These are phyloP conservation scores for Alisma plantagoaquatica DNA, from an alignment of 106 monocot genomes.

Conservation along the genomic window DNA sequence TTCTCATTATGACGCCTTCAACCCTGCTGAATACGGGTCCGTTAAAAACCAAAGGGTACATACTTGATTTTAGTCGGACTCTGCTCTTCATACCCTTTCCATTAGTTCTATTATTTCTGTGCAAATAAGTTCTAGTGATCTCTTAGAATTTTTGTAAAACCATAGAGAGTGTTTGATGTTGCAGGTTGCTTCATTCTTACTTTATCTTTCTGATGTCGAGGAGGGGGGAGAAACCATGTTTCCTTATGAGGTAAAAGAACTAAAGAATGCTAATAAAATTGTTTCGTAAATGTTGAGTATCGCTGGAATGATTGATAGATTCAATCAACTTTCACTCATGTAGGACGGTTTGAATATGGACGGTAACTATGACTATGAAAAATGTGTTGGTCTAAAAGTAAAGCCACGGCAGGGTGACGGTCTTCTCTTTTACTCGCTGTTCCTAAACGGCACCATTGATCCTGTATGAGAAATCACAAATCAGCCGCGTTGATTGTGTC, in stretches of 20 bases:
- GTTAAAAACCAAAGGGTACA: constrained; percentile 84
- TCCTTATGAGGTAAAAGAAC: constrained; percentile 61
- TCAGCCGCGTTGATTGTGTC: too few species aligned
- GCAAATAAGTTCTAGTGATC: too few species aligned
- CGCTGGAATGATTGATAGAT: too few species aligned
- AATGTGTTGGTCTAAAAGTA: constrained; percentile 86
- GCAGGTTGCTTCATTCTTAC: constrained; percentile 90
- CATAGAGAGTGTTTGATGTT: not conserved
- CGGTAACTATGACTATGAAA: constrained; percentile 58
- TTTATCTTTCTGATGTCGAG: constrained; percentile 91
- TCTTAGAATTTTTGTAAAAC: too few species aligned
- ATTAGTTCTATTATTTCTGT: too few species aligned
- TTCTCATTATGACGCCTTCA: constrained; percentile 82
- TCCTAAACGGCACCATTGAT: constrained; percentile 67
- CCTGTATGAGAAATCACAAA: constrained; percentile 54
- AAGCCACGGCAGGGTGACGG: constrained; percentile 86
- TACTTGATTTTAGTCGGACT: too few species aligned
- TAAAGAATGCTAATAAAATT: not conserved
- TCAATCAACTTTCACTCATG: not conserved
- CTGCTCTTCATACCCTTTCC: too few species aligned
- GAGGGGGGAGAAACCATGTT: constrained; percentile 99
- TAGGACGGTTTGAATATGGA: constrained; percentile 90
- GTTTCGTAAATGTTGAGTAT: not conserved
- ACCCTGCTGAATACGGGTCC: constrained; percentile 73
- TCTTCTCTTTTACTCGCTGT: constrained; percentile 83